Conservation (phyloP, 2,329 filamentous ascomycete species). For the Colletotrichum limetticola region DNA sequence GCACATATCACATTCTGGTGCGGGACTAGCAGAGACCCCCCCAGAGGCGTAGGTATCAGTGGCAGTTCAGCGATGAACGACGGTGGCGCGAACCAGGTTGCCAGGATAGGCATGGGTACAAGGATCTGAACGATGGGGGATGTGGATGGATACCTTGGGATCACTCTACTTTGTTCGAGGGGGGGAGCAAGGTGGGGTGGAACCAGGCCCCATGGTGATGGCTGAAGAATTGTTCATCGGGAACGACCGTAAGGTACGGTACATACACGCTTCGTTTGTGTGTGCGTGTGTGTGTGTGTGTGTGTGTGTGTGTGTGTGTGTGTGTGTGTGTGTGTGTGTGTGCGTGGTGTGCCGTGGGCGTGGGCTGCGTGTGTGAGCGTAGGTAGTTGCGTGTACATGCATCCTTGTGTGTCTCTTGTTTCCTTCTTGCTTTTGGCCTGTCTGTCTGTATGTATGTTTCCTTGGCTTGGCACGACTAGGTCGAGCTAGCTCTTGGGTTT, state of each 20-base stretch:
- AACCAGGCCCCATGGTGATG: slow-evolving; percentile 24
- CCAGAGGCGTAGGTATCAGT: slow-evolving; percentile 15
- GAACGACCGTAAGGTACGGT: slow-evolving; percentile 15
- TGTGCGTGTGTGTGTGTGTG: neutral
- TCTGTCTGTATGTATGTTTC: slow-evolving; percentile 7
- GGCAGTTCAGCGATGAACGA: slow-evolving; percentile 26
- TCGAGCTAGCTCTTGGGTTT: neutral
- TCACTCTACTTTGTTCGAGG: slow-evolving; percentile 12
- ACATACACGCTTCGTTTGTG: neutral
- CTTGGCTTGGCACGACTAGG: neutral
- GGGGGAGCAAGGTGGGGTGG: slow-evolving; percentile 21
- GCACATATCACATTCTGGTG: slow-evolving; percentile 28
- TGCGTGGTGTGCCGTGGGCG: neutral
- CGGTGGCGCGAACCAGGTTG: slow-evolving; percentile 26
- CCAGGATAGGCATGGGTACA: slow-evolving; percentile 26
- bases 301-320: no score
- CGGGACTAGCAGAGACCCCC: slow-evolving; percentile 26
- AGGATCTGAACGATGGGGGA: slow-evolving; percentile 25
- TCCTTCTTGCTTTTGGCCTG: neutral
- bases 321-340: no score
- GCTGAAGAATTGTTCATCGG: slow-evolving; percentile 35
- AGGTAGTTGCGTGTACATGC: slow-evolving; percentile 5
- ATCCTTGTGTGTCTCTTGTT: slow-evolving; percentile 4
- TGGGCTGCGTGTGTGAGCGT: neutral
- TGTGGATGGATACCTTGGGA: slow-evolving; percentile 15